Evolutionary conservation across 2,329 filamentous ascomycete species (phyloP), one percentile per base, ranked within the genome.

Genomic region (Penicillium crustosum): DNA sequence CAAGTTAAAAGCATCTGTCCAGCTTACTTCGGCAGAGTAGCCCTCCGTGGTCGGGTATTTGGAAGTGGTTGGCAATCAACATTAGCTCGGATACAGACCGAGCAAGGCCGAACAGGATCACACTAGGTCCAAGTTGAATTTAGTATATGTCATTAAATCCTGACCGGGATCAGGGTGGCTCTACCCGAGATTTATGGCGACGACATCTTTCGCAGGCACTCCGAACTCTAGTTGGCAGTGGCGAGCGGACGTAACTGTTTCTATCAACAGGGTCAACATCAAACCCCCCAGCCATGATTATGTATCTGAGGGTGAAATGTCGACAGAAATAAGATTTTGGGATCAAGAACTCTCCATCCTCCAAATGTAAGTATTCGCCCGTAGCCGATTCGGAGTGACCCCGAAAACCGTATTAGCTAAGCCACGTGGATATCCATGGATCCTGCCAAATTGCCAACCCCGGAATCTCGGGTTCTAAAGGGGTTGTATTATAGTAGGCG

Each of bases 51-150:
- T 9, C 36, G 55, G 9, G 6, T 51, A 12, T 41, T 38, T 15
- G 57, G 47, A 21, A 53, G 53, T 6, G 57, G 57, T n/a, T 50
- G 59, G 36, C 67, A 65, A 23, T 67, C 61, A 1, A 62, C 63
- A 25, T 70, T 68, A 17, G 71, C 69, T 47, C 71, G 63, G 8
- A 68, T 49, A 58, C 73, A 75, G 1, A 73, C 60, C 3, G 70
- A 69, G 60, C 73, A 75, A 49, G 73, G 71, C 1, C 72, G 63
- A 45, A 66, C 71, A 5, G 58, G 60, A 49, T 75, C 73, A 51
- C 73, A 75, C 72, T 74, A 47, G 27, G 17, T 49, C 57, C 15
- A 31, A 35, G 1, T 35, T 25, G 2, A 10, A 33, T 25, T 49
- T 10, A 54, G 52, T 23, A 49, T 49, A 19, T 25, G 13, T 35